Percentiles rank a stretch among this genome's conserved stretches.
Evolutionary conservation across 176 grass and related monocot genomes (phyloP).

Genomic region (Lolium perenne): DNA sequence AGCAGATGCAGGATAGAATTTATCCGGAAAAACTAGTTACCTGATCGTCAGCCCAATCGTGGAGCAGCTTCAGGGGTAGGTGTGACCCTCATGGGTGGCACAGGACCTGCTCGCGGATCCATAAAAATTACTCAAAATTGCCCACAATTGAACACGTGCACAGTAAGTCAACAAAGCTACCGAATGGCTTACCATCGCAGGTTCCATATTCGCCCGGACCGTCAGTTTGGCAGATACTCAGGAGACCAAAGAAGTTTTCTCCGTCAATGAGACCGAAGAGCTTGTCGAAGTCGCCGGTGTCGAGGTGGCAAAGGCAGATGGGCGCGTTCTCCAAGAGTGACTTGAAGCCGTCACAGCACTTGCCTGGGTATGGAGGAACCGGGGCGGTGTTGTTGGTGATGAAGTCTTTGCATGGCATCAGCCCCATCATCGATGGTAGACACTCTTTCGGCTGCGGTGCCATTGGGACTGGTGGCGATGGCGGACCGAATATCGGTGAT

Average conservation of each 20-base stretch:
- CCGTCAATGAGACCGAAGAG: not conserved
- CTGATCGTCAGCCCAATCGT: not conserved
- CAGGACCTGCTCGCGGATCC: not conserved
- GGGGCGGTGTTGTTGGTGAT: not conserved
- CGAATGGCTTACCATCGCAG: not conserved
- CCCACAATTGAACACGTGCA: not conserved
- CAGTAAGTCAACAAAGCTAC: not conserved
- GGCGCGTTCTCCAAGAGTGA: not conserved
- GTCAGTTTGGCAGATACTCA: not conserved
- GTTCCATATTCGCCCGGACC: not conserved
- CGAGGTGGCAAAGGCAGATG: slow-evolving; percentile 28
- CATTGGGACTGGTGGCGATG: not conserved
- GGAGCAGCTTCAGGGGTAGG: not conserved
- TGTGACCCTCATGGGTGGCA: not conserved
- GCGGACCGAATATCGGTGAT: not conserved
- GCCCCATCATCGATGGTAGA: not conserved
- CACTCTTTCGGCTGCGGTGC: slow-evolving; percentile 1
- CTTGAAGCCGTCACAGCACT: slow-evolving; percentile 26
- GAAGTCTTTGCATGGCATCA: slow-evolving; percentile 44
- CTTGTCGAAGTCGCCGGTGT: slow-evolving; percentile 17
- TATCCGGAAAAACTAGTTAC: not conserved
- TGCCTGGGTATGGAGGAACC: not conserved
- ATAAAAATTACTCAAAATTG: not conserved
- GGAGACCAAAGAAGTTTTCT: not conserved
- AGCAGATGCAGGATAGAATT: not conserved